A percentile compares a stretch with the other conserved stretches of the same genome.
These are phyloP conservation scores for Casaregolazyma suthepensis DNA, from an alignment of 1,139 yeast genomes.

Conservation along the genomic window DNA sequence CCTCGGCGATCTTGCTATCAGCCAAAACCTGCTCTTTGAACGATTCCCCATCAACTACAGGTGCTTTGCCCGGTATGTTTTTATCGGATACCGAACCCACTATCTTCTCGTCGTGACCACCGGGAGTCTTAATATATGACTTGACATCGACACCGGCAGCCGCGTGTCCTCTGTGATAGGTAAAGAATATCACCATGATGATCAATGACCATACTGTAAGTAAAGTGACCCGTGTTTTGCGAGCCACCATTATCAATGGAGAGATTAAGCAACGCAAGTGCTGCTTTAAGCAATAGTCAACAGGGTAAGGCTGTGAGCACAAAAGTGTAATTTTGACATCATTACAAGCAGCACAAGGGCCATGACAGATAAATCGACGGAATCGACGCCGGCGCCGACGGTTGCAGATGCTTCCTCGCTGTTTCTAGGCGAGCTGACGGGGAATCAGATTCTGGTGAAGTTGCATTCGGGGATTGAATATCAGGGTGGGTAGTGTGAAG, in stretches of 20 bases:
- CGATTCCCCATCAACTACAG: slow-evolving; percentile 2
- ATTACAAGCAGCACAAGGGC: not conserved
- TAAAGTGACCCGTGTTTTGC: slow-evolving; percentile 24
- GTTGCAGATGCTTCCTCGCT: slow-evolving; percentile 48
- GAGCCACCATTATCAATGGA: slow-evolving; percentile 12
- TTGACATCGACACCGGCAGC: not conserved
- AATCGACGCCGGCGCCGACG: not conserved
- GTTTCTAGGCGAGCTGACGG: slow-evolving; percentile 73
- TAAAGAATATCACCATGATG: slow-evolving; percentile 22
- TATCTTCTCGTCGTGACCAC: slow-evolving; percentile 22
- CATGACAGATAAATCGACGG: not conserved
- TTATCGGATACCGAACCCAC: slow-evolving; percentile 22
- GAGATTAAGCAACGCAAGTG: not conserved
- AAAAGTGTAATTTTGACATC: not conserved
- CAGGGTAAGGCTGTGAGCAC: not conserved
- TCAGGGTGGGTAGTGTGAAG: slow-evolving; percentile 38
- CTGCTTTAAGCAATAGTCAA: not conserved
- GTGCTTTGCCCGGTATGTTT: slow-evolving; percentile 11
- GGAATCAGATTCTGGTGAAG: slow-evolving; percentile 74
- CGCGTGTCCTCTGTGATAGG: slow-evolving; percentile 22
- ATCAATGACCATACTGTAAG: slow-evolving; percentile 27
- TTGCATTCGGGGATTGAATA: slow-evolving; percentile 84
- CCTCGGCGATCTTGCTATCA: not conserved
- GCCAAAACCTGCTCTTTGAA: slow-evolving; percentile 1
- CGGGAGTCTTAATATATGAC: slow-evolving; percentile 13